These are phyloP conservation scores for Ogataea ramenticola DNA, from an alignment of 805 yeast genomes.

Conservation along the genomic window DNA sequence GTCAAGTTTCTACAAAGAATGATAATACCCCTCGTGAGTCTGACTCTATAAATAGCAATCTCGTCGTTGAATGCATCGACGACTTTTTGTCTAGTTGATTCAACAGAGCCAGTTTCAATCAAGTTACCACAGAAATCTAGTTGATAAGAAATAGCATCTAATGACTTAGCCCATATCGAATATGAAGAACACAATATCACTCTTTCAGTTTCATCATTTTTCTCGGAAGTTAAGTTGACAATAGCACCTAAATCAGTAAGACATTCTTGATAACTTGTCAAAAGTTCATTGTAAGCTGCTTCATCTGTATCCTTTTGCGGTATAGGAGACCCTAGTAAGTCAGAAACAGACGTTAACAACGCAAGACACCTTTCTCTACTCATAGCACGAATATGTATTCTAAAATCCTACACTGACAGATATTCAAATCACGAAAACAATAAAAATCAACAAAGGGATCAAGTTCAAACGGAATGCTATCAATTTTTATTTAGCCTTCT, in stretches of 20 bases:
- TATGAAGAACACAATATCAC: constrained; percentile 12
- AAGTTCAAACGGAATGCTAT: too few species aligned
- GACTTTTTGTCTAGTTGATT: too few species aligned
- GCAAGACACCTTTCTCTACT: constrained; percentile 10
- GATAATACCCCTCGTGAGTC: constrained; percentile 17
- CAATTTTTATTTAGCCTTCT: too few species aligned
- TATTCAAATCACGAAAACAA: neutral
- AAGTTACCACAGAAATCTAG: neutral
- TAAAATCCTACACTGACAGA: too few species aligned
- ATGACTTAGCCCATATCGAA: constrained; percentile 14
- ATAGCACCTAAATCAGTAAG: constrained; percentile 8
- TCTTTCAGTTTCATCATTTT: constrained; percentile 6
- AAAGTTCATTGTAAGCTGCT: neutral
- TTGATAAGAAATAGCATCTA: neutral
- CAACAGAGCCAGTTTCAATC: neutral
- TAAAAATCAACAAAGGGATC: too few species aligned
- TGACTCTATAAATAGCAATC: constrained; percentile 3
- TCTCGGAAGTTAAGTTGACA: constrained; percentile 9
- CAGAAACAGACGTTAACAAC: constrained; percentile 9
- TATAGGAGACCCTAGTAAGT: constrained; percentile 1
- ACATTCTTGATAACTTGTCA: constrained; percentile 6
- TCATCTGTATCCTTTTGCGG: neutral
- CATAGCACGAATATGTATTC: too few species aligned
- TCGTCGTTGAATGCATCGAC: neutral
- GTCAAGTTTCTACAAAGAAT: constrained; percentile 17